Evolutionary conservation across 768 basidiomycete species (phyloP), one percentile per base, ranked within the genome.

Genomic region (Collybiopsis confluens): DNA sequence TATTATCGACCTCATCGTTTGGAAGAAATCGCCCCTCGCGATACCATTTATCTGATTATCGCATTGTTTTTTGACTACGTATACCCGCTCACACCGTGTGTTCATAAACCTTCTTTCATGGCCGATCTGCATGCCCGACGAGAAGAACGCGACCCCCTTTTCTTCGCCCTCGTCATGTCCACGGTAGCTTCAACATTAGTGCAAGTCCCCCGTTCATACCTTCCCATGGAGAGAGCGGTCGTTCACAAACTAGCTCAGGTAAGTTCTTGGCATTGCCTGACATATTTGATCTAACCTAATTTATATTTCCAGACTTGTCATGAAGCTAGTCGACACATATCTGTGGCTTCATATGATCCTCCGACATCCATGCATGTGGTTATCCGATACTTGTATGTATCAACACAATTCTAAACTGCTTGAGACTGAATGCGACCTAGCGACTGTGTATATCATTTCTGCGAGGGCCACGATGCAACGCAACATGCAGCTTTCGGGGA

Each of bases 1-100:
- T 86, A 85, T 64, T 86, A 84, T 63, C 80, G 85, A n/a, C 79
- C 86, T 1, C 86, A 85, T 62, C 77, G 88, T 30, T 73, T 96
- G 43, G 89, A 93, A 63, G 85, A 89, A 56, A 81, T 94, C 50
- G 88, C 91, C 9, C 88, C 90, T 18, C 78, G 90, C 50, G 86
- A 90, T 54, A 88, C 86, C 4, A 85, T 94, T 45, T 81, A 82
- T 37, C 81, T 90, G 55, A 88, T 96, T 60, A 85, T 94, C 57
- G 79, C 86, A 36, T 80, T 95, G 11, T 97, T 92, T 73, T 96
- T 95, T 65, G 93, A 95, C 67, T 96, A 91, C 65, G 90, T 95
- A 45, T 93, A 93, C 68, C 88, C 90, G 8, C 77, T 96, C 28
- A 95, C 90, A 8, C 93, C 93, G 4, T 92, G 90, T 67, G 73